Percentiles rank a stretch among this genome's conserved stretches.
Evolutionary conservation across 495 filamentous ascomycete species (phyloP).

Genomic region (Cairneyella variabilis): DNA sequence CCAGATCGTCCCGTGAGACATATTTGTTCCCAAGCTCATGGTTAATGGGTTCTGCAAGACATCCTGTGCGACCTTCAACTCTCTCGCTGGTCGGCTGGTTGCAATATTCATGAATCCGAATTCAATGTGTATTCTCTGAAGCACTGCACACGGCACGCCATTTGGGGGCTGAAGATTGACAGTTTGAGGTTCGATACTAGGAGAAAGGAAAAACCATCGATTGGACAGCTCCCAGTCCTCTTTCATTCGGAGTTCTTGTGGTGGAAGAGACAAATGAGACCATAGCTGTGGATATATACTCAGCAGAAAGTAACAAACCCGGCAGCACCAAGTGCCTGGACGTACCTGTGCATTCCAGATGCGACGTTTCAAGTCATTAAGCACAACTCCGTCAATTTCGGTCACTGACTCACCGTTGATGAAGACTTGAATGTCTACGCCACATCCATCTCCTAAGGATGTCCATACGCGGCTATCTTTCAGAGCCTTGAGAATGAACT

Average conservation of each 20-base stretch:
- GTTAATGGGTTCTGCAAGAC: no score
- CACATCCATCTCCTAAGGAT: constrained; percentile 3
- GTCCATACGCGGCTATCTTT: constrained; percentile 19
- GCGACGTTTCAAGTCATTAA: constrained; percentile 8
- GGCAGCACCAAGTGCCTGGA: neutral
- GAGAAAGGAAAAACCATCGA: no score
- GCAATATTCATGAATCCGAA: no score
- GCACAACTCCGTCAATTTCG: neutral
- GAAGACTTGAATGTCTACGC: constrained; percentile 14
- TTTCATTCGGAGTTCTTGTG: neutral
- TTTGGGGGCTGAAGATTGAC: constrained; percentile 7
- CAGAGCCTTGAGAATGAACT: constrained; percentile 1
- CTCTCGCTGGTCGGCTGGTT: no score
- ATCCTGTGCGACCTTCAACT: no score
- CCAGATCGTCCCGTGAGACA: neutral
- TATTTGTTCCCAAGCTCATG: no score
- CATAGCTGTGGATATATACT: constrained; percentile 21
- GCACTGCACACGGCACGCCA: constrained; percentile 5
- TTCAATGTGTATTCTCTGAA: constrained; percentile 9
- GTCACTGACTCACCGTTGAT: constrained; percentile 11
- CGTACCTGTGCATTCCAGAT: constrained; percentile 21
- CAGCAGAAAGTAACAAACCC: neutral
- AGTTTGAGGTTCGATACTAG: neutral
- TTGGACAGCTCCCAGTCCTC: neutral
- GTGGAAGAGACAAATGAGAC: constrained; percentile 17